A percentile compares a stretch with the other conserved stretches of the same genome.
These are phyloP conservation scores for Aspergillus piperis DNA, from an alignment of 2,329 filamentous ascomycete species.

Conservation along the genomic window DNA sequence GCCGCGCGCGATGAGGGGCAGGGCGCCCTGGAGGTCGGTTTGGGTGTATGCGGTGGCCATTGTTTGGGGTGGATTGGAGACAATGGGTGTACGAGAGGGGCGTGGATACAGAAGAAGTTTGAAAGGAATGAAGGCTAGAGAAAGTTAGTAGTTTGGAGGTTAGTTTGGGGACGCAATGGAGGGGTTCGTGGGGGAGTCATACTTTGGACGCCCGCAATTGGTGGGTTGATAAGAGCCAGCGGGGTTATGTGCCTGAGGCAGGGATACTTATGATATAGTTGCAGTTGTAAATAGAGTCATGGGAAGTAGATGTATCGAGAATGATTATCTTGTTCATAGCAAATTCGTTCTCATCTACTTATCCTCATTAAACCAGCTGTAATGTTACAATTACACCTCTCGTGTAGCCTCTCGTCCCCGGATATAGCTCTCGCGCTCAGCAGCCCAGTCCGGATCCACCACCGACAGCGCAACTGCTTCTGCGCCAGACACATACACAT, in stretches of 20 bases:
- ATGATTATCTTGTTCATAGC: neutral
- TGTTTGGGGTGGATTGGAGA: constrained; percentile 5
- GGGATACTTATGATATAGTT: too few relatives aligned
- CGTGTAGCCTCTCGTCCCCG: neutral
- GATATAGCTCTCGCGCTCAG: constrained; percentile 3
- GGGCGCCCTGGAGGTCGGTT: constrained; percentile 45
- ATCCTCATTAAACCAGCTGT: too few relatives aligned
- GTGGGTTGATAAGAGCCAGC: neutral
- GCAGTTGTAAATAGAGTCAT: too few relatives aligned
- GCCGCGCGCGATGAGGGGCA: constrained; percentile 58
- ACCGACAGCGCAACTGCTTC: neutral
- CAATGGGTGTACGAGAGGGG: neutral
- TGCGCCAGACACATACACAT: neutral
- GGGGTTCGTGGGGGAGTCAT: neutral
- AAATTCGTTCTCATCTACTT: too few relatives aligned
- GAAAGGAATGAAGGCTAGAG: neutral
- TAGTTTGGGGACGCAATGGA: neutral
- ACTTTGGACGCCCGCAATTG: too few relatives aligned
- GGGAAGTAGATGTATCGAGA: neutral
- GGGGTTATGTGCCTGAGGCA: neutral
- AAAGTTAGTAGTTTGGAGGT: neutral
- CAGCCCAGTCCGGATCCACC: constrained; percentile 4
- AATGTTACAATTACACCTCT: neutral
- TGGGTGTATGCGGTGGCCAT: constrained; percentile 44
- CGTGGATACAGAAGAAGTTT: neutral